Percentiles rank a stretch among this genome's conserved stretches.
These are phyloP conservation scores for Trichoderma semiorbis DNA, from an alignment of 2,329 filamentous ascomycete genomes.

Conservation along the genomic window DNA sequence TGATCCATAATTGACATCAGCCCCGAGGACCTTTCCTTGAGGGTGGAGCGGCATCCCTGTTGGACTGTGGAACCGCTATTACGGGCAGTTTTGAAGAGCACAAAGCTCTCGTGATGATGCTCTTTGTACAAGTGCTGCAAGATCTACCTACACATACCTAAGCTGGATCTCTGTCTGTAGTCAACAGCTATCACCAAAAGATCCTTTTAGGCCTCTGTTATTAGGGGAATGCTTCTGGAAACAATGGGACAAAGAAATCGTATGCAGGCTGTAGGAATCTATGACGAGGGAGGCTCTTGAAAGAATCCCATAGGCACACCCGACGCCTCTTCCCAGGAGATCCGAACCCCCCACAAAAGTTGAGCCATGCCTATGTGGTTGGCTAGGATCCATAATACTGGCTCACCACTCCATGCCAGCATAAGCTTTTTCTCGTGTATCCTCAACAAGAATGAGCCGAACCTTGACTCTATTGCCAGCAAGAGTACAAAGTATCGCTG, in stretches of 20 bases:
- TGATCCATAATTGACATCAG: not conserved
- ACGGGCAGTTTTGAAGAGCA: not conserved
- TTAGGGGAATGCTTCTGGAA: not conserved
- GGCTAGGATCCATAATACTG: not conserved
- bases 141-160: not conserved
- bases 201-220: too few relatives aligned
- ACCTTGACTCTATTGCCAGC: not conserved
- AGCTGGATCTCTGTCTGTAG: not conserved
- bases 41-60: not conserved
- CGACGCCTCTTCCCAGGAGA: not conserved
- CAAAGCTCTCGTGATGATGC: not conserved
- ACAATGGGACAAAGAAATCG: not conserved
- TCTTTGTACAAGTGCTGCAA: not conserved
- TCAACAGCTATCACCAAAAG: not conserved
- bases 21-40: not conserved
- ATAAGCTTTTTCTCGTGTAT: not conserved
- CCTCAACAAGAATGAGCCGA: not conserved
- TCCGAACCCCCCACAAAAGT: not conserved
- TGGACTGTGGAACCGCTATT: not conserved
- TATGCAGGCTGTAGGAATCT: not conserved
- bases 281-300: conserved; percentile 2
- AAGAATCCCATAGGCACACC: not conserved
- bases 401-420: not conserved
- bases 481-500: not conserved
- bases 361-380: not conserved